Evolutionary conservation across 176 grass and related monocot genomes (phyloP), one percentile per base, ranked within the genome.

Genomic region (Rhynchospora pubera): DNA sequence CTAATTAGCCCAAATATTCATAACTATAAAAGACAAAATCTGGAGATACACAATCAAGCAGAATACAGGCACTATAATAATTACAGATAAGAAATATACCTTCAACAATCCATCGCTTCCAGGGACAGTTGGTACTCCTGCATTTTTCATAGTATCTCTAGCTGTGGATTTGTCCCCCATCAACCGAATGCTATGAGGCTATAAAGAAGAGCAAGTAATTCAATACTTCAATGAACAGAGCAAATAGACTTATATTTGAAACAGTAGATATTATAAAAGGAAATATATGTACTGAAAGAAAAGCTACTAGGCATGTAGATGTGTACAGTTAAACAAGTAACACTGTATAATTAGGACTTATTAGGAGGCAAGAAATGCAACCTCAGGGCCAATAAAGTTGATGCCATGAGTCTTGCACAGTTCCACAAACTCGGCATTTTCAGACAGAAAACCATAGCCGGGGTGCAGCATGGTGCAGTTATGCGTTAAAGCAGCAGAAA

Each of bases 91-190:
- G 50, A 43, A 52, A 9, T 12, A 34, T 83, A 89, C 88, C 84
- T 89, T 78, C 71, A 89, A 79, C 9, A 89, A 52, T 74, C 88
- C 88, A 52, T 89, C 84, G 22, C 88, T 89, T 79, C 88, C 88
- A 44, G 88, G 84, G 77, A 86, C 84, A 74, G 88, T 89, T n/a
- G 88, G 88, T 16, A 89, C 88, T 16, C 88, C 88, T 52, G 88
- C 88, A 53, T 86, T 89, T 59, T 89, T 89, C 88, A 89, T 89
- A 45, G 88, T 89, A 53, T 89, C 88, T 58, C 88, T 89, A 16
- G 88, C 88, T 62, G 88, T 89, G 68, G 88, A 83, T 84, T 89
- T 89, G 51, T 89, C 88, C 23, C 88, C 88, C 88, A 89, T 89
- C 15, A 89, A 80, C 53, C 84, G 60, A 74, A 89, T 89, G 52